Evolutionary conservation across 257 asterid species (phyloP).

Genomic region (Anisodus acutangulus): DNA sequence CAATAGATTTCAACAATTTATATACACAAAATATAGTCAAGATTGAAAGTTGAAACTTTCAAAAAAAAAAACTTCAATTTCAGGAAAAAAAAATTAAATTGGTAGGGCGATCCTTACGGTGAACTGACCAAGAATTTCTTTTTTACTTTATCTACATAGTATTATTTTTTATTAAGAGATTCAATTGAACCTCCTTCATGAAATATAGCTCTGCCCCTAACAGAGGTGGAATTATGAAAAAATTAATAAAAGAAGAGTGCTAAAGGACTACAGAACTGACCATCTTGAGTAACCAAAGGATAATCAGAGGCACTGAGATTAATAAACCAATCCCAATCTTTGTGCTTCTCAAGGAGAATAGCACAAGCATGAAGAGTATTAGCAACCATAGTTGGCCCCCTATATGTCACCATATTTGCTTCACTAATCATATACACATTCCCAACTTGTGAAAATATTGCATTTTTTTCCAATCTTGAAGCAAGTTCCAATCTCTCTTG

Average conservation of each 20-base stretch:
- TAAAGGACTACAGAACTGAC: constrained; percentile 41
- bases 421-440: constrained; percentile 74
- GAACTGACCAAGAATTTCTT: background rate
- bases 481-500: constrained; percentile 77
- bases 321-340: constrained; percentile 98
- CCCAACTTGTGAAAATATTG: constrained; percentile 57
- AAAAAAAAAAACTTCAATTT: background rate
- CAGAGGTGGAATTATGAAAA: background rate
- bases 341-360: constrained; percentile 67
- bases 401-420: constrained; percentile 91
- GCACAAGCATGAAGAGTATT: constrained; percentile 96
- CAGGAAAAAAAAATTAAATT: background rate
- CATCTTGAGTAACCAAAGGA: constrained; percentile 97
- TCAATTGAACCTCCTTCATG: background rate
- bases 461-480: constrained; percentile 57
- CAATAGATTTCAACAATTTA: background rate
- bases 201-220: background rate
- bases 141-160: background rate
- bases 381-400: constrained; percentile 97
- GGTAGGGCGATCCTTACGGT: background rate
- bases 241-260: background rate
- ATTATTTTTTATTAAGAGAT: background rate
- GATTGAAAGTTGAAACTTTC: background rate
- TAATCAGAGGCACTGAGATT: constrained; percentile 98
- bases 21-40: background rate